Percentiles rank a stretch among this genome's conserved stretches.
Conservation (phyloP, 2,329 filamentous ascomycete species). For the Cladorrhinum sp. region DNA sequence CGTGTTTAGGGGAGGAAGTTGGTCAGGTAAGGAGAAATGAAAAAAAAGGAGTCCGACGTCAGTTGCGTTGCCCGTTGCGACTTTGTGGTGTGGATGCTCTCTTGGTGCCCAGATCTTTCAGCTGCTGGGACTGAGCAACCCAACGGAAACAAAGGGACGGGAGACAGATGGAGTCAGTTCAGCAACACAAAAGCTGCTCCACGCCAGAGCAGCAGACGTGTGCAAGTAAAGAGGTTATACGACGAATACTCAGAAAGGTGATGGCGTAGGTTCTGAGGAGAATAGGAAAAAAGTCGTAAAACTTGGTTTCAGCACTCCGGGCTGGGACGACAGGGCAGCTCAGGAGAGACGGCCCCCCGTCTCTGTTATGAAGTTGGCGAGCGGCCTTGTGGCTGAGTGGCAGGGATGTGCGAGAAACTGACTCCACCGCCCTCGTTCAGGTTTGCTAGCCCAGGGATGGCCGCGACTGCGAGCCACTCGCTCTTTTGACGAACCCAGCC, state of each 20-base stretch:
- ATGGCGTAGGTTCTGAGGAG: conserved; percentile 12
- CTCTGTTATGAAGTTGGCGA: conserved; percentile 24
- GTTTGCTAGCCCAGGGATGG: conserved; percentile 23
- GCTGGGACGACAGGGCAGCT: conserved; percentile 8
- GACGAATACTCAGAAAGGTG: conserved; percentile 2
- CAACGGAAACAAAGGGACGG: conserved; percentile 16
- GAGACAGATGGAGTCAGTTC: too few relatives aligned
- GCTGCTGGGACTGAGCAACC: conserved; percentile 9
- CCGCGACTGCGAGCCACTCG: conserved; percentile 24
- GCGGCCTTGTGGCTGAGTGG: conserved; percentile 25
- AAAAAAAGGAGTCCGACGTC: neutral
- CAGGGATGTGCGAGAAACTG: conserved; percentile 18
- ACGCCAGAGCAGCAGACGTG: neutral
- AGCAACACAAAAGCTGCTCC: too few relatives aligned
- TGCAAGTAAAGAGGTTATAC: neutral
- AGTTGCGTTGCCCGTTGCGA: neutral
- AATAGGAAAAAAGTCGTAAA: conserved; percentile 20
- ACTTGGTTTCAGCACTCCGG: conserved; percentile 23
- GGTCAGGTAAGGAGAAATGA: neutral
- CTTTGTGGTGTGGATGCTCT: neutral
- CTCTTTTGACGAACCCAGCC: conserved; percentile 1
- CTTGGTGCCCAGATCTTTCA: neutral
- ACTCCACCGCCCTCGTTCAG: conserved; percentile 15
- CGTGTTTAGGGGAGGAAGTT: neutral
- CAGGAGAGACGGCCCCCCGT: conserved; percentile 22